phyloP scores from a whole-genome alignment of 1,284 basidiomycete genomes.

The Cutaneotrichosporon cavernicola region DNA sequence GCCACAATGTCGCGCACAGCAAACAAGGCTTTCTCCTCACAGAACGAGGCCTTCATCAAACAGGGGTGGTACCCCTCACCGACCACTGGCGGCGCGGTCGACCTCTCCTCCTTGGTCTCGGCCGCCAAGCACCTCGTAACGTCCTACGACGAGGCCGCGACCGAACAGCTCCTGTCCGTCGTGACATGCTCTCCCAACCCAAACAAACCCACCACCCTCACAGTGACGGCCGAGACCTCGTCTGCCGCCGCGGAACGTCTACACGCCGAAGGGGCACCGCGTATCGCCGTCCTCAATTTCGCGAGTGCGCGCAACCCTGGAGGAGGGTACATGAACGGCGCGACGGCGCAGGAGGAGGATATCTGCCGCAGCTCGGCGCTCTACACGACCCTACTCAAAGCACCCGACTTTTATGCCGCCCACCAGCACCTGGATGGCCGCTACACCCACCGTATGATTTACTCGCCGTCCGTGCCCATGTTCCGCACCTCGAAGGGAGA shows the following conservation, averaged over 20 bases:
- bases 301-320: slow-evolving; percentile 24
- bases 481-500: slow-evolving; percentile 11
- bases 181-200: neutral
- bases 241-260: slow-evolving; percentile 19
- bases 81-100: slow-evolving; percentile 7
- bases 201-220: neutral
- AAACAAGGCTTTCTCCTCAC: slow-evolving; percentile 11
- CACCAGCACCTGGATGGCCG: slow-evolving; percentile 19
- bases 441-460: slow-evolving; percentile 26
- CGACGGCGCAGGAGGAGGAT: slow-evolving; percentile 26
- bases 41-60: slow-evolving; percentile 18
- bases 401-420: slow-evolving; percentile 13
- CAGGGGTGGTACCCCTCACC: slow-evolving; percentile 12
- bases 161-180: neutral
- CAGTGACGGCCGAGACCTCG: slow-evolving; percentile 20
- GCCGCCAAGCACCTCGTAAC: neutral
- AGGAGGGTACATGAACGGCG: slow-evolving; percentile 24
- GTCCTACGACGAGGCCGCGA: slow-evolving; percentile 12
- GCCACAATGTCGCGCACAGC: slow-evolving; percentile 2
- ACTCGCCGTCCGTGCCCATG: slow-evolving; percentile 19
- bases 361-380: slow-evolving; percentile 23
- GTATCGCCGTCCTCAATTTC: slow-evolving; percentile 22
- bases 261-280: neutral
- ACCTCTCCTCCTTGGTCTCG: slow-evolving; percentile 13
- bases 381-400: slow-evolving; percentile 15